Percentiles rank a stretch among this genome's conserved stretches.
Evolutionary conservation across 2,329 filamentous ascomycete genomes (phyloP).

Genomic region (Achaetomium macrosporum): DNA sequence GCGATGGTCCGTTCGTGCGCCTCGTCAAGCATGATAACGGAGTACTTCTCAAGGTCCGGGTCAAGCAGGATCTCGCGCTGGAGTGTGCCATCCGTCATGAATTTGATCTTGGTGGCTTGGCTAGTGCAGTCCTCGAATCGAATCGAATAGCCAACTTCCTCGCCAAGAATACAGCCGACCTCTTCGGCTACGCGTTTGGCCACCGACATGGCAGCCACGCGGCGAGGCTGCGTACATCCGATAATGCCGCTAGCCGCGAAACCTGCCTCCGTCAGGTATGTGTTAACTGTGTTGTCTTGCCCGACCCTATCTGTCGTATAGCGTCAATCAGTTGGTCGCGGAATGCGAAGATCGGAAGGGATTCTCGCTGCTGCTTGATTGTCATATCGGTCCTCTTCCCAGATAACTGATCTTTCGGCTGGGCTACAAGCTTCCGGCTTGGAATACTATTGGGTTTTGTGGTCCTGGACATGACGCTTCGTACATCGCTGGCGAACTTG

Average conservation of each 20-base stretch:
- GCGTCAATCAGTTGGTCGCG: slow-evolving; percentile 82
- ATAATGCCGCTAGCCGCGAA: slow-evolving; percentile 84
- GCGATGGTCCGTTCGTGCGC: slow-evolving; percentile 95
- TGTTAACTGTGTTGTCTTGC: slow-evolving; percentile 94
- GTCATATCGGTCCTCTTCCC: slow-evolving; percentile 84
- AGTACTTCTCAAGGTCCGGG: slow-evolving; percentile 81
- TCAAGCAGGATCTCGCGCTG: slow-evolving; percentile 92
- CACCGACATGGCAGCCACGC: slow-evolving; percentile 96
- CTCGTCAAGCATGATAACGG: slow-evolving; percentile 96
- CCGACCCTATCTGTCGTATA: slow-evolving; percentile 80
- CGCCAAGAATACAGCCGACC: slow-evolving; percentile 82
- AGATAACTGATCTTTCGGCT: slow-evolving; percentile 70
- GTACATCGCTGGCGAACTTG: slow-evolving; percentile 78
- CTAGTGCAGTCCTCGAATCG: slow-evolving; percentile 94
- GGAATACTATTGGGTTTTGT: background rate
- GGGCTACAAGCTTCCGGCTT: slow-evolving; percentile 30
- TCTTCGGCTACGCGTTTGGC: slow-evolving; percentile 95
- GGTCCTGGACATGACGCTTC: slow-evolving; percentile 45
- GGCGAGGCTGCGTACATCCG: slow-evolving; percentile 92
- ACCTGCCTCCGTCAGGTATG: slow-evolving; percentile 87
- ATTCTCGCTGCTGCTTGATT: slow-evolving; percentile 91
- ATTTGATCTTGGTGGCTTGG: slow-evolving; percentile 90
- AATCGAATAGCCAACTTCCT: slow-evolving; percentile 94
- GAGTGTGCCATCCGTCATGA: slow-evolving; percentile 90
- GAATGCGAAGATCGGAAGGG: slow-evolving; percentile 83